A percentile compares a stretch with the other conserved stretches of the same genome.
Conservation (phyloP, 2,329 filamentous ascomycete genomes). For the Monosporascus cannonballus region DNA sequence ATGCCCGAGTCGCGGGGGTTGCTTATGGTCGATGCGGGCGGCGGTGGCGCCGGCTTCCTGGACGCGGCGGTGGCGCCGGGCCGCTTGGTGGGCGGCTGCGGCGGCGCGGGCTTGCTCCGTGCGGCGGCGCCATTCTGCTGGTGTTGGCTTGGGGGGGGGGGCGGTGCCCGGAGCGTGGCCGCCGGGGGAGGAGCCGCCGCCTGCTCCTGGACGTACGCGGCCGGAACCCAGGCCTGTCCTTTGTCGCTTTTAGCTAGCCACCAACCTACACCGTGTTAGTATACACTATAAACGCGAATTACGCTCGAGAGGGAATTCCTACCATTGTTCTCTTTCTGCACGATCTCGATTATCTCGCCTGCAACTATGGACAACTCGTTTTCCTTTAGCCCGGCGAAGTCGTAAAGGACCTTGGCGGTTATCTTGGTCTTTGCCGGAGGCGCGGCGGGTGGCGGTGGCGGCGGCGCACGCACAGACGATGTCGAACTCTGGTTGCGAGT, state of each 20-base stretch:
- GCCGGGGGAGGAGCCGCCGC: constrained; percentile 54
- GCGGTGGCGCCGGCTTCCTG: constrained; percentile 64
- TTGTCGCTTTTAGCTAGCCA: constrained; percentile 75
- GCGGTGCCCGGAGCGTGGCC: constrained; percentile 58
- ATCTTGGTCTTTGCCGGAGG: constrained; percentile 62
- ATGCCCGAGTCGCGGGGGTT: constrained; percentile 66
- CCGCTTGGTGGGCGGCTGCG: constrained; percentile 73
- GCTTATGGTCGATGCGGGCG: too few species aligned
- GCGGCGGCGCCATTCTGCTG: constrained; percentile 35
- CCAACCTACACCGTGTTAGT: constrained; percentile 64
- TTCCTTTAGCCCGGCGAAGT: constrained; percentile 76
- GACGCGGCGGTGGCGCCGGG: constrained; percentile 49
- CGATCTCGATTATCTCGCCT: constrained; percentile 78
- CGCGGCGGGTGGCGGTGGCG: constrained; percentile 60
- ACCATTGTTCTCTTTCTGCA: constrained; percentile 97
- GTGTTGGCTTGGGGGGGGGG: constrained; percentile 48
- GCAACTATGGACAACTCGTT: constrained; percentile 79
- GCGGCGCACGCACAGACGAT: constrained; percentile 48
- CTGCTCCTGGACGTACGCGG: constrained; percentile 88
- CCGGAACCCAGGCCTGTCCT: constrained; percentile 88
- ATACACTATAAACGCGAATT: background rate
- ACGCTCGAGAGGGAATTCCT: constrained; percentile 29
- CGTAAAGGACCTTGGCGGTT: constrained; percentile 85
- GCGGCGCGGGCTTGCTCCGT: constrained; percentile 63
- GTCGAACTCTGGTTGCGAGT: constrained; percentile 49